These are phyloP conservation scores for Pisolithus marmoratus DNA, from an alignment of 768 basidiomycete species.

Conservation along the genomic window DNA sequence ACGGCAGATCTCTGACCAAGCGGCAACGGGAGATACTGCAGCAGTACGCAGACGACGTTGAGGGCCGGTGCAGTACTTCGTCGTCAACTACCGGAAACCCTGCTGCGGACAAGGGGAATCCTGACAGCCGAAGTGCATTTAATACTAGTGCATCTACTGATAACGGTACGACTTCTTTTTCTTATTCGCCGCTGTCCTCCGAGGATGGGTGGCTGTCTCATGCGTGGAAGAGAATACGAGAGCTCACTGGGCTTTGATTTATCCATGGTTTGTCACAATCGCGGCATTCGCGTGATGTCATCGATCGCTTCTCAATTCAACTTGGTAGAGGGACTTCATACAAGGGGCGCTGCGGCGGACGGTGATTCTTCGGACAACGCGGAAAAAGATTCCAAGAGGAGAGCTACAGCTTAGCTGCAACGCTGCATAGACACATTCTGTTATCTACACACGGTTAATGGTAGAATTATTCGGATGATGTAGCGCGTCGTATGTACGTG, in stretches of 20 bases:
- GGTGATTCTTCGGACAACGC: conserved; percentile 34
- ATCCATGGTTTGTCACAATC: conserved; percentile 42
- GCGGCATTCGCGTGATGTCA: conserved; percentile 20
- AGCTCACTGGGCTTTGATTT: conserved; percentile 66
- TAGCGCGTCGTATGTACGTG: conserved; percentile 12
- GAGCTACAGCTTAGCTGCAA: conserved; percentile 40
- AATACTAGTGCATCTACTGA: conserved; percentile 29
- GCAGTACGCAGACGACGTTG: conserved; percentile 89
- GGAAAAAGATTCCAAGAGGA: conserved; percentile 42
- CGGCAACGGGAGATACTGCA: conserved; percentile 86
- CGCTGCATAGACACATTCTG: conserved; percentile 26
- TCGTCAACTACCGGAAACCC: conserved; percentile 3
- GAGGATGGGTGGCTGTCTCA: conserved; percentile 65
- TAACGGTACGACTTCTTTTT: conserved; percentile 76
- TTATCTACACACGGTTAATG: conserved; percentile 9
- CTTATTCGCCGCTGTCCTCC: conserved; percentile 48
- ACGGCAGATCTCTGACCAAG: conserved; percentile 65
- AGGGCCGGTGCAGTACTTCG: conserved; percentile 45
- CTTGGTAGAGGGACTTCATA: conserved; percentile 17
- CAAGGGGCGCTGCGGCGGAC: conserved; percentile 16
- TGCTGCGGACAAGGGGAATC: conserved; percentile 12
- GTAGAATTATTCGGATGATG: conserved; percentile 4
- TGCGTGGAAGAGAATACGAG: conserved; percentile 60
- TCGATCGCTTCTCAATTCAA: conserved; percentile 27
- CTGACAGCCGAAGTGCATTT: conserved; percentile 12